Evolutionary conservation across 106 monocot species (phyloP), one percentile per base, ranked within the genome.

Genomic region (Dendrobium catenatum): DNA sequence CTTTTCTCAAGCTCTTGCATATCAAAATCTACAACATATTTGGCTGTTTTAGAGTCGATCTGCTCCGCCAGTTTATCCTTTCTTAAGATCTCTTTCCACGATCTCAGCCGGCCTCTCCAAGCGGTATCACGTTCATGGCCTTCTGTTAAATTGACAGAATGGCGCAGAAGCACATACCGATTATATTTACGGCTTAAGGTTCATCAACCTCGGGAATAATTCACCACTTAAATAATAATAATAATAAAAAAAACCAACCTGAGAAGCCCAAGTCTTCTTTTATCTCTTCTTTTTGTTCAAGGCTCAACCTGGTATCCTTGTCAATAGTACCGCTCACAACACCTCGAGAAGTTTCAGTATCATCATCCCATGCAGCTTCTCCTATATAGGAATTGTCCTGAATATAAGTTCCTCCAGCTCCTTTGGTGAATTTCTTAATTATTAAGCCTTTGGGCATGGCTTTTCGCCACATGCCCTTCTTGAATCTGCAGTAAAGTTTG

Each of bases 291-390:
- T 92, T 92, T 79, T 92, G 77, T 78, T 87, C 85, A 73, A 20
- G 24, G 64, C 86, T 87, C 81, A 90, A 84, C 13, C 51, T 85
- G 56, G 79, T 31, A 67, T 88, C 87, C 26, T 78, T 87, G 27
- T 90, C 91, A 87, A 95, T 88, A 43, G 85, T 83, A 59, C 85
- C 86, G 20, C 46, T 83, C 42, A 84, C 55, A 72, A 81, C 75
- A 78, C 78, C 64, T 67, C 87, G 51, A 81, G 88, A 82, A 72
- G 82, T 73, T 19, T 87, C 85, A 66, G 77, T 84, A 81, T 95
- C 92, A 82, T 92, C 88, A 78, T 88, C 86, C 95, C 95, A 95
- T 80, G 95, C 95, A 95, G 90, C 88, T 87, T 95, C 95, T 81
- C 95, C 95, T 82, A 95, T 90, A 87, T 90, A 95, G 56, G 90